Base-by-base conservation (phyloP, 805 yeast genomes). In the Lipomyces sp. region DNA sequence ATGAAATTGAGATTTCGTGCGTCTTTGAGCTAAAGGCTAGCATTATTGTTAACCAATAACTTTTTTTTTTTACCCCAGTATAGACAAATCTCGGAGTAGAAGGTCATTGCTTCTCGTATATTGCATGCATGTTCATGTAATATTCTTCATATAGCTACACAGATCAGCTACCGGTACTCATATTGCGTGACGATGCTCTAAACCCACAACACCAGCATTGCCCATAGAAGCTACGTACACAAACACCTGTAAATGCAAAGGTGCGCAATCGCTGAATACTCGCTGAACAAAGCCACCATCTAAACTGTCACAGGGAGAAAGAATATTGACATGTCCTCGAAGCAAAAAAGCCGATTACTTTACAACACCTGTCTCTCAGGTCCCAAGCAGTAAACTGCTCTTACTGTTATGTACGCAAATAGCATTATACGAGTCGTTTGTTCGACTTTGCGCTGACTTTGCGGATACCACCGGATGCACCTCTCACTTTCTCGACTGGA, bases 401-500 rank as follows among this genome's bases (percentile, higher is more conserved):
- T 42, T n/a, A n/a, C 48, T 4, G 15, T 15, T 42, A 42, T 42
- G 48, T 42, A 42, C 24, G n/a, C 24, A 2, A 42, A 7, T 15
- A 8, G 18, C 29, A n/a, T n/a, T 24, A n/a, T 51, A 32, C 54
- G 54, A 51, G 54, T 24, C 54, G 32, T 32, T 51, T 51, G 33
- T 5, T 29, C 34, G 54, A 29, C 48, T 59, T 57, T 11, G 64
- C 63, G 45, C 70, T 67, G 32, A 62, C 65, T 48, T 67, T 67
- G 29, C 70, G 63, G 32, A 67, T 63, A 18, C 70, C 70, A 29
- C 70, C 70, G 8, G 53, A 39, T n/a, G 63, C 30, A 8, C 62
- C 60, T 35, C 67, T 53, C 45, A 37, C 45, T 33, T 62, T 63
- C 39, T 63, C 64, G 15, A 42, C 39, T 10, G 60, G 7, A 24